Percentiles rank a stretch among this genome's conserved stretches.
These are phyloP conservation scores for Ophiostoma sp. DNA, from an alignment of 2,329 filamentous ascomycete species.

Conservation along the genomic window DNA sequence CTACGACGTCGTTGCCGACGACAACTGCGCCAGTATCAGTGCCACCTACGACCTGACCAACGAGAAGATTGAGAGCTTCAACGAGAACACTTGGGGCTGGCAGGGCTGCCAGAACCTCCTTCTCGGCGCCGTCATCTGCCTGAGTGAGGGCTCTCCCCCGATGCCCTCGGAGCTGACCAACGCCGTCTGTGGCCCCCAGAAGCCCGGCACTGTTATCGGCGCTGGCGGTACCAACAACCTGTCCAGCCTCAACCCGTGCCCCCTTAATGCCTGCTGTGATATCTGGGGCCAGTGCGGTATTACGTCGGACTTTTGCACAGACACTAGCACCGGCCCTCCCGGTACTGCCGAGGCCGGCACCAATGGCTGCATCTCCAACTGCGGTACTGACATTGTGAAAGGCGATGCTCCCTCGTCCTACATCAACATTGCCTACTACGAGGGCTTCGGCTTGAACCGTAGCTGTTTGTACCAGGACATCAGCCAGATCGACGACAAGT, in stretches of 20 bases:
- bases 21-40: constrained; percentile 35
- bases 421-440: constrained; percentile 35
- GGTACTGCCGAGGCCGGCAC: constrained; percentile 35
- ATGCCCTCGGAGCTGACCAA: constrained; percentile 34
- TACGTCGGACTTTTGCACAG: constrained; percentile 41
- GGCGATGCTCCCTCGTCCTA: neutral
- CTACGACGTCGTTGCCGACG: constrained; percentile 33
- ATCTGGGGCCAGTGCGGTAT: constrained; percentile 44
- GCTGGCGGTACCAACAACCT: constrained; percentile 19
- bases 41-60: constrained; percentile 21
- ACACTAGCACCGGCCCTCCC: constrained; percentile 17
- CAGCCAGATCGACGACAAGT: constrained; percentile 25
- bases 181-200: constrained; percentile 36
- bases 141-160: constrained; percentile 35
- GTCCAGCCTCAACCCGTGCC: constrained; percentile 32
- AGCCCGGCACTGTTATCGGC: constrained; percentile 14
- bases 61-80: constrained; percentile 28
- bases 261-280: constrained; percentile 33
- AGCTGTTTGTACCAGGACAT: constrained; percentile 33
- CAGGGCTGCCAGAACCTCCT: constrained; percentile 33
- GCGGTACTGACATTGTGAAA: constrained; percentile 35
- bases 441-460: constrained; percentile 34
- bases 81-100: constrained; percentile 40
- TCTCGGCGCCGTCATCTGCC: constrained; percentile 33
- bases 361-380: constrained; percentile 41